Evolutionary conservation across 108 stramenopile genomes (phyloP), one percentile per base, ranked within the genome.

Genomic region (Nitzschia sp.): DNA sequence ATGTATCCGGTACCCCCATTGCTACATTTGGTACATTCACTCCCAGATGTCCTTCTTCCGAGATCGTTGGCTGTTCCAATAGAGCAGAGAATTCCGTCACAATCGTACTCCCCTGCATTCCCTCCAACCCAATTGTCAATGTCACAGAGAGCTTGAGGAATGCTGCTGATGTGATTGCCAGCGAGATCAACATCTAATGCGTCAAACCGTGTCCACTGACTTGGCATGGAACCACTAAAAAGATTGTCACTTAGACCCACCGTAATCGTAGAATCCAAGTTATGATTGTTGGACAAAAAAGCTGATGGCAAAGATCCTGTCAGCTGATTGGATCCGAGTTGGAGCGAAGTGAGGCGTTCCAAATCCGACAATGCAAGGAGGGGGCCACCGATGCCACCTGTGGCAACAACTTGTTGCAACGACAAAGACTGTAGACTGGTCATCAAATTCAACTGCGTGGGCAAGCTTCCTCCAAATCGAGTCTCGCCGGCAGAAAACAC

Each of bases 81-180:
- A 19, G 82, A 86, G 65, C 93, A 94, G 17, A 94, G 63, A 64
- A 94, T 87, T 0, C 82, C 90, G 54, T 89, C 82, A 46, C 93
- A 94, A 14, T 73, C 70, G 56, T 83, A 88, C 7, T 69, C 58
- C 43, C 72, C 70, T 10, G 87, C 82, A 37, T 80, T 57, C 24
- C 85, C 86, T 44, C 69, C 53, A 76, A 82, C 77, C 85, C 85
- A 86, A 39, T 21, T 41, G 8, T 15, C 25, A 19, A 63, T 51
- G n/a, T 51, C 34, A 53, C 86, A 87, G 7, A 87, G 69, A 40
- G 50, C 58, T 8, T 11, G 24, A 25, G 65, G 41, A 34, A 87
- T 73, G 15, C n/a, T 52, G 14, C 67, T 63, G 42, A 87, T 70
- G 15, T 60, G 22, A 64, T 87, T 87, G 26, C 70, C 81, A 8